Evolutionary conservation across 2,329 filamentous ascomycete genomes (phyloP).

Genomic region (Kalmusia sp.): DNA sequence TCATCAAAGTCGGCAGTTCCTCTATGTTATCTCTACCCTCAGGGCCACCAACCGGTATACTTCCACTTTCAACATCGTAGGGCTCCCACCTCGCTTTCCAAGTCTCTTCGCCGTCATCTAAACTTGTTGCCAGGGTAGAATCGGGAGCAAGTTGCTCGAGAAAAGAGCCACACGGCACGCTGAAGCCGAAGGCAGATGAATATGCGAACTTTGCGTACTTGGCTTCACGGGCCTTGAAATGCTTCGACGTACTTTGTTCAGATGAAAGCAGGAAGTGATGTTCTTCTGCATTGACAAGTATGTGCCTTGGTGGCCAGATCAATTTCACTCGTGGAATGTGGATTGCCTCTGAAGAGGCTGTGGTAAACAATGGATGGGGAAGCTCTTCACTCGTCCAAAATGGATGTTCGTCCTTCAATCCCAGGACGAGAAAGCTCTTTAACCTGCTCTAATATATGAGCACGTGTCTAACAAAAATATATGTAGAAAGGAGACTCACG

Average conservation of each 20-base stretch:
- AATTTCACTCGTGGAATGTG: slow-evolving; percentile 12
- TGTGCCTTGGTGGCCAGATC: slow-evolving; percentile 46
- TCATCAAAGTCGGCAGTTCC: slow-evolving; percentile 5
- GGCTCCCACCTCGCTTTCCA: slow-evolving; percentile 32
- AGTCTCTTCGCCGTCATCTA: slow-evolving; percentile 22
- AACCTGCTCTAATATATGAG: no score
- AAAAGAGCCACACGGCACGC: slow-evolving; percentile 49
- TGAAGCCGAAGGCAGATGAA: slow-evolving; percentile 57
- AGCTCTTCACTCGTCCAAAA: slow-evolving; percentile 55
- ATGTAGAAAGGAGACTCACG: no score
- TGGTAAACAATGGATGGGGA: slow-evolving; percentile 19
- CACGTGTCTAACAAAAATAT: no score
- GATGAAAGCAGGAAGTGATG: slow-evolving; percentile 24
- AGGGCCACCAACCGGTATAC: neutral
- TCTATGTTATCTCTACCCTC: slow-evolving; percentile 5
- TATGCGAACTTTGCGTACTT: slow-evolving; percentile 39
- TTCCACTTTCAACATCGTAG: slow-evolving; percentile 10
- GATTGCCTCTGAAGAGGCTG: neutral
- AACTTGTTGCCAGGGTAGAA: slow-evolving; percentile 26
- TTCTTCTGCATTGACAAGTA: slow-evolving; percentile 46
- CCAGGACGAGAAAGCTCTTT: slow-evolving; percentile 53
- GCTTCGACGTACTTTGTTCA: slow-evolving; percentile 18
- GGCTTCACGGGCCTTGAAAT: slow-evolving; percentile 23
- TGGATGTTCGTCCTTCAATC: slow-evolving; percentile 35
- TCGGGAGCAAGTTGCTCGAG: slow-evolving; percentile 40